Evolutionary conservation across 192 early-diverging fungal species (phyloP).

Genomic region (Fimicolochytrium jonesii): DNA sequence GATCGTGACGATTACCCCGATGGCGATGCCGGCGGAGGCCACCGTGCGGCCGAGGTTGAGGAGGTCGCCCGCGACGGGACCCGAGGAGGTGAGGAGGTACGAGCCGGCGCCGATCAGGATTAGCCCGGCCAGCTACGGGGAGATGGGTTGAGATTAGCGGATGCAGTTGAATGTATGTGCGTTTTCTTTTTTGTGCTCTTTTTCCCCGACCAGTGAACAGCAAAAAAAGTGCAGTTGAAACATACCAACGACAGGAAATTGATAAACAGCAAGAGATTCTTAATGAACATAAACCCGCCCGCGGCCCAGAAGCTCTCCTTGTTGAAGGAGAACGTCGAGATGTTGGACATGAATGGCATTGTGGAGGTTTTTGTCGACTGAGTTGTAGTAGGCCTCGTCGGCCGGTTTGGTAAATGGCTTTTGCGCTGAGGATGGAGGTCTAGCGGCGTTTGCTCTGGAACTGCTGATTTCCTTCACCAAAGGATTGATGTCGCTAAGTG

Average conservation of each 20-base stretch:
- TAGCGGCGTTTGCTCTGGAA: too few species aligned
- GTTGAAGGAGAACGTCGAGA: slow-evolving; percentile 49
- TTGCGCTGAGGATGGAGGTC: too few species aligned
- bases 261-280: slow-evolving; percentile 52
- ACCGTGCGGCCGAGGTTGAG: slow-evolving; percentile 34
- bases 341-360: slow-evolving; percentile 48
- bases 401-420: too few species aligned
- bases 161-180: neutral
- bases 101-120: slow-evolving; percentile 51
- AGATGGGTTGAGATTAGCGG: neutral
- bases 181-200: too few species aligned
- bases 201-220: neutral
- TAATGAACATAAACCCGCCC: slow-evolving; percentile 49
- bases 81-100: slow-evolving; percentile 37
- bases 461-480: too few species aligned
- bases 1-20: slow-evolving; percentile 47
- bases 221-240: too few species aligned
- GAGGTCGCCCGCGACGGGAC: slow-evolving; percentile 18
- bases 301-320: slow-evolving; percentile 45
- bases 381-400: too few species aligned
- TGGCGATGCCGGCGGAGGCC: slow-evolving; percentile 44
- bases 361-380: too few species aligned
- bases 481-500: too few species aligned
- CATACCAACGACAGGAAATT: slow-evolving; percentile 55
- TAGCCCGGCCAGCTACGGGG: slow-evolving; percentile 46